phyloP scores from a whole-genome alignment of 306 rosid species.

The Corylus heterophylla region DNA sequence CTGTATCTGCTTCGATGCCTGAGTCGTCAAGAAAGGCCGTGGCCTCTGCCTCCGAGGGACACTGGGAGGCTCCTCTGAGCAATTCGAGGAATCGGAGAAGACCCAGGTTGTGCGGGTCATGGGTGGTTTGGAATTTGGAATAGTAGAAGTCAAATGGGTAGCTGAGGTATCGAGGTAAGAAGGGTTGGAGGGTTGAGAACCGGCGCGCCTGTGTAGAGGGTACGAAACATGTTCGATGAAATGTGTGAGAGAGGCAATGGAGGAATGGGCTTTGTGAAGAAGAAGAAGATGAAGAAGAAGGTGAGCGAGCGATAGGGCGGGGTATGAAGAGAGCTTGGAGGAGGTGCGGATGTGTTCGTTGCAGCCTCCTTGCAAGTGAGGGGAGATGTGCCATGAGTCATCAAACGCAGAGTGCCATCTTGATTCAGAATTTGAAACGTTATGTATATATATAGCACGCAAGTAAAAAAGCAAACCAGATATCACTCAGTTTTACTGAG shows the following conservation, averaged over 20 bases:
- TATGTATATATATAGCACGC: not conserved
- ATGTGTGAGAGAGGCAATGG: slow-evolving; percentile 44
- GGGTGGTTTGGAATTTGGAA: slow-evolving; percentile 23
- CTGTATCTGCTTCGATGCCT: slow-evolving; percentile 39
- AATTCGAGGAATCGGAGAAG: slow-evolving; percentile 49
- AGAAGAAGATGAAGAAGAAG: not conserved
- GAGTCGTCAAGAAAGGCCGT: slow-evolving; percentile 42
- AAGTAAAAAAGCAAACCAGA: too few relatives aligned
- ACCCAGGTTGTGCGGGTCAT: slow-evolving; percentile 28
- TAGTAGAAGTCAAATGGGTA: slow-evolving; percentile 32
- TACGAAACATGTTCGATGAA: slow-evolving; percentile 54
- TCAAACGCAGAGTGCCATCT: not conserved
- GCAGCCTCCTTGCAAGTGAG: slow-evolving; percentile 38
- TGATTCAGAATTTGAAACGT: not conserved
- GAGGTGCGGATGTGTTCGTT: slow-evolving; percentile 24
- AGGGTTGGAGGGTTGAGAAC: slow-evolving; percentile 36
- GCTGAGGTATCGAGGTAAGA: slow-evolving; percentile 18
- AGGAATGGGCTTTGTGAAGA: not conserved
- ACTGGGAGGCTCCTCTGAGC: slow-evolving; percentile 31
- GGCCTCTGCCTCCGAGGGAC: slow-evolving; percentile 57
- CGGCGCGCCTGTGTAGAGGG: slow-evolving; percentile 30
- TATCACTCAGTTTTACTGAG: too few relatives aligned
- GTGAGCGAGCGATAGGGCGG: not conserved
- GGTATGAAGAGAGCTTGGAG: slow-evolving; percentile 7
- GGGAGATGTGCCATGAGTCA: slow-evolving; percentile 52